These are phyloP conservation scores for thale cress (Arabidopsis thaliana) DNA, from an alignment of 345 rosid genomes.

Conservation along the genomic window DNA sequence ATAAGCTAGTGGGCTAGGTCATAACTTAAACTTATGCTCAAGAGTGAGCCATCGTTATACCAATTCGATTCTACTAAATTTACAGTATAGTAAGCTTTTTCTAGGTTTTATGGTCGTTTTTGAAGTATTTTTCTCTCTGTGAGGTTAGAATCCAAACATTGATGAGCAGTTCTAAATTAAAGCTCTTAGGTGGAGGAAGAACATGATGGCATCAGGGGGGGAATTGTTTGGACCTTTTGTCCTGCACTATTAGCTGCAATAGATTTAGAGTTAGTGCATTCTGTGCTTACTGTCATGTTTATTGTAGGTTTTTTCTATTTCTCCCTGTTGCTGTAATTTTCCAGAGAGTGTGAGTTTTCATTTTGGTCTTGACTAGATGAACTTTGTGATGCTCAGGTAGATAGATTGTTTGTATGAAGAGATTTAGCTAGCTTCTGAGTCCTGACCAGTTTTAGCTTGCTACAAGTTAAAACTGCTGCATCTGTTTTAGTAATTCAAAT, in stretches of 20 bases:
- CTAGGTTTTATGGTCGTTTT: background rate
- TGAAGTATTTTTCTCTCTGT: background rate
- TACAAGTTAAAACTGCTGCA: background rate
- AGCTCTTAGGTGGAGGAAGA: slow-evolving; percentile 12
- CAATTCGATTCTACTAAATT: background rate
- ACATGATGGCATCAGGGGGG: background rate
- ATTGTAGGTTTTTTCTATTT: background rate
- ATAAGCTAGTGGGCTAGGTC: too few relatives aligned
- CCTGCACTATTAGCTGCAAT: slow-evolving; percentile 7
- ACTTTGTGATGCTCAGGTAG: background rate
- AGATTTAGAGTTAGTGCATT: background rate
- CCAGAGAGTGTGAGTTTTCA: background rate
- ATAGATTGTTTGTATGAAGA: background rate
- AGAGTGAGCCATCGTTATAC: background rate
- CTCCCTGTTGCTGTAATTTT: background rate
- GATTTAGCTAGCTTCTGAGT: slow-evolving; percentile 14
- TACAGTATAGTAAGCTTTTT: background rate
- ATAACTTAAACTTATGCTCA: background rate
- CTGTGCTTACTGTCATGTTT: background rate
- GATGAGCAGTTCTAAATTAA: background rate
- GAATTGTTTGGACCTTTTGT: background rate
- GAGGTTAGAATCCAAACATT: background rate
- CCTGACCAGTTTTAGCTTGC: background rate
- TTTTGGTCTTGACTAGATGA: slow-evolving; percentile 25
- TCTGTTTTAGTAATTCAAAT: slow-evolving; percentile 9